These are phyloP conservation scores for Fraxinus sp. DNA, from an alignment of 305 asterid species.

Conservation along the genomic window DNA sequence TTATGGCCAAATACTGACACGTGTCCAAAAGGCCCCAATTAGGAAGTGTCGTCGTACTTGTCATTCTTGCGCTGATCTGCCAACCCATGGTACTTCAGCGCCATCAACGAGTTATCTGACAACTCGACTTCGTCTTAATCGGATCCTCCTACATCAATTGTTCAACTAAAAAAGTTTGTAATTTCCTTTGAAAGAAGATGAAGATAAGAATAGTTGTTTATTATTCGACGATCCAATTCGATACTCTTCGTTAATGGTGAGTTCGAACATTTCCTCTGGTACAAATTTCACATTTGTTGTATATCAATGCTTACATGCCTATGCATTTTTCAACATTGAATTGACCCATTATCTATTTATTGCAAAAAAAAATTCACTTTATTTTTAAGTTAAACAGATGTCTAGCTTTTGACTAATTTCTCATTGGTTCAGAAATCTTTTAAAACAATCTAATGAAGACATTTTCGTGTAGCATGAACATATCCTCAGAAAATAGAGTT, in stretches of 20 bases:
- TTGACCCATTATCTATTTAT: not conserved
- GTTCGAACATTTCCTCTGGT: not conserved
- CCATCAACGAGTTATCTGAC: too few relatives aligned
- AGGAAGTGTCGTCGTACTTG: too few relatives aligned
- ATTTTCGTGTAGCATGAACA: too few relatives aligned
- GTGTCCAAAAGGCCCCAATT: too few relatives aligned
- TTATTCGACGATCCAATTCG: not conserved
- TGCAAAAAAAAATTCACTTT: not conserved
- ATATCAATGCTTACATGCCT: not conserved
- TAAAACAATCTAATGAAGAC: too few relatives aligned
- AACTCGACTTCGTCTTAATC: too few relatives aligned
- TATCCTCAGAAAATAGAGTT: not conserved
- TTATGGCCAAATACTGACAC: too few relatives aligned
- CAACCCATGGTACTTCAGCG: too few relatives aligned
- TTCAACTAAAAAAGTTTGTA: not conserved
- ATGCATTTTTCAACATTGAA: not conserved
- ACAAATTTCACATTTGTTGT: not conserved
- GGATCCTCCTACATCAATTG: too few relatives aligned
- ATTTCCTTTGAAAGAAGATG: not conserved
- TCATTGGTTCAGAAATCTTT: not conserved
- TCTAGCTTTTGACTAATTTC: not conserved
- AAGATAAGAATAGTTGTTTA: not conserved
- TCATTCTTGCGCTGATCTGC: too few relatives aligned
- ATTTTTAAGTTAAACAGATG: not conserved
- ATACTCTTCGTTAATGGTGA: not conserved